Conservation (phyloP, 495 filamentous ascomycete genomes). For the Hypoxylon perforatum region DNA sequence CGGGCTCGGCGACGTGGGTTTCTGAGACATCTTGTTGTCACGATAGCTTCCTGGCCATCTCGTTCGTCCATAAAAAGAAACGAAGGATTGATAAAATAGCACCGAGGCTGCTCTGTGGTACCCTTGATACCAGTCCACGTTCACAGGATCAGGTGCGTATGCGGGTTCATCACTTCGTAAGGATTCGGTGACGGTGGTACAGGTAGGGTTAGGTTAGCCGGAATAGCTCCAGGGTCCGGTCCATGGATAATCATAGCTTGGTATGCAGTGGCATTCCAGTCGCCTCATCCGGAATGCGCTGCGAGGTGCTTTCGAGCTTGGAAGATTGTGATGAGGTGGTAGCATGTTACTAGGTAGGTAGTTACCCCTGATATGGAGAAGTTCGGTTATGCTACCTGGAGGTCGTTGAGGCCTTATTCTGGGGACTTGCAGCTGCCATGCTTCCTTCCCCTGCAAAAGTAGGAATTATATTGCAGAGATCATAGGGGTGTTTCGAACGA, state of each 20-base stretch:
- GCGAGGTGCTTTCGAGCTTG: neutral
- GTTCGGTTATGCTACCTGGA: slow-evolving; percentile 1
- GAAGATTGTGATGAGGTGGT: neutral
- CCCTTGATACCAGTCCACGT: slow-evolving; percentile 15
- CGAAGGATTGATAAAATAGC: neutral
- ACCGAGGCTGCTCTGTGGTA: neutral
- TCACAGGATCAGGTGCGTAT: neutral
- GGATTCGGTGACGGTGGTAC: neutral
- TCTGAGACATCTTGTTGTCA: neutral
- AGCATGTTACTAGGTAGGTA: neutral
- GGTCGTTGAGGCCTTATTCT: neutral
- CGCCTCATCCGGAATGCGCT: slow-evolving; percentile 1
- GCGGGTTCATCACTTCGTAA: neutral
- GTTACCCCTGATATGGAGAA: slow-evolving; percentile 1
- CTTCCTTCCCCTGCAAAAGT: neutral
- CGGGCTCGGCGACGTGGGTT: neutral
- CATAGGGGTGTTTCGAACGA: slow-evolving; percentile 13
- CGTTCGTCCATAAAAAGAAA: slow-evolving; percentile 4
- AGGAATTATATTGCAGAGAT: slow-evolving; percentile 2
- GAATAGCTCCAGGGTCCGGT: neutral
- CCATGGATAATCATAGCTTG: slow-evolving; percentile 11
- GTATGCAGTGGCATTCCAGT: slow-evolving; percentile 1
- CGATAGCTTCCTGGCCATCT: neutral
- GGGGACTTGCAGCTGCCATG: slow-evolving; percentile 5
- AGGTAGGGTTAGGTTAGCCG: slow-evolving; percentile 5